phyloP scores from a whole-genome alignment of 768 basidiomycete species.

The Infundibulicybe gibba region DNA sequence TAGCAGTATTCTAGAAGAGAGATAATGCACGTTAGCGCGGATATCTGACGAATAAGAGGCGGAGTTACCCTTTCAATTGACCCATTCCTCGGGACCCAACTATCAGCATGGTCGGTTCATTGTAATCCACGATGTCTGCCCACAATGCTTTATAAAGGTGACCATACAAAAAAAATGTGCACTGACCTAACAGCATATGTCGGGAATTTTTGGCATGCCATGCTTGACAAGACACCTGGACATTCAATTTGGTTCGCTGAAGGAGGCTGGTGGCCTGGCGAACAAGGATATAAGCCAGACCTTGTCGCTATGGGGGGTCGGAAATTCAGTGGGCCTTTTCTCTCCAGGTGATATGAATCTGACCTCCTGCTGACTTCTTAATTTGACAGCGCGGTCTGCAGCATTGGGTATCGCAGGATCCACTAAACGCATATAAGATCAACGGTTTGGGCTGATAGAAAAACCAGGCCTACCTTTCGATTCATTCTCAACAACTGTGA shows the following conservation, averaged over 20 bases:
- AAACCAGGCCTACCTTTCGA: conserved; percentile 58
- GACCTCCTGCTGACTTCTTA: conserved; percentile 92
- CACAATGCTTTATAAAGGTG: neutral
- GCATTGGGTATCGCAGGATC: conserved; percentile 69
- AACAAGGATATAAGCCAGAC: conserved; percentile 80
- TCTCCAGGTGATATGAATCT: conserved; percentile 8
- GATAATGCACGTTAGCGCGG: neutral
- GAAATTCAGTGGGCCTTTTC: conserved; percentile 1
- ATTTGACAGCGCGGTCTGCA: conserved; percentile 71
- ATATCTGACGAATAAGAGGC: too few species aligned
- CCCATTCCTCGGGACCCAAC: conserved; percentile 92
- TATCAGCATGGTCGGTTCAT: conserved; percentile 88
- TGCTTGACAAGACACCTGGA: conserved; percentile 87
- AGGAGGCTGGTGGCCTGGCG: conserved; percentile 88
- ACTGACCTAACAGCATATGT: conserved; percentile 79
- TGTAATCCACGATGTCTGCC: conserved; percentile 79
- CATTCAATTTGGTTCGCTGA: conserved; percentile 86
- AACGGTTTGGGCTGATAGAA: too few species aligned
- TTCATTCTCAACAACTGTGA: conserved; percentile 92
- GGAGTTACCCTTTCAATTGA: conserved; percentile 73
- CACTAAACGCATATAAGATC: conserved; percentile 32
- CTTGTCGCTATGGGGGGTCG: conserved; percentile 64
- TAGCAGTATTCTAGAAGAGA: conserved; percentile 67
- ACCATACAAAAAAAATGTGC: neutral
- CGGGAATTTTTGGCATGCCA: conserved; percentile 96